A percentile compares a stretch with the other conserved stretches of the same genome.
Evolutionary conservation across 73 alveolate species (phyloP).

Genomic region (Tetrahymena borealis): DNA sequence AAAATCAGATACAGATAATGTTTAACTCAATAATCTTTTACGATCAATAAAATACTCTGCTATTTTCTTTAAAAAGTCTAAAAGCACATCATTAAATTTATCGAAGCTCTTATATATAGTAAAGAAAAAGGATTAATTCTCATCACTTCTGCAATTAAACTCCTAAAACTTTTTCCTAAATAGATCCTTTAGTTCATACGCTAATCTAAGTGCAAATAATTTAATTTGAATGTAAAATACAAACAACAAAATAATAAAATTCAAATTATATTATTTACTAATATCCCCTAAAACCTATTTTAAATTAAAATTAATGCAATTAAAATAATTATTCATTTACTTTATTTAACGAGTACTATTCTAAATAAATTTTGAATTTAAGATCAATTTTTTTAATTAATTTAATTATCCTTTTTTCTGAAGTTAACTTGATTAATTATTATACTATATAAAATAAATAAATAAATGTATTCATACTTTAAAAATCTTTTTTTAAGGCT

Average conservation of each 20-base stretch:
- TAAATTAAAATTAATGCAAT: no score
- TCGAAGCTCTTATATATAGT: neutral
- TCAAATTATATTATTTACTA: no score
- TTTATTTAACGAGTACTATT: no score
- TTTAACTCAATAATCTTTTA: neutral
- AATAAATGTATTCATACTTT: neutral
- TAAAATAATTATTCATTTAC: no score
- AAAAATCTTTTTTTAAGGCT: neutral
- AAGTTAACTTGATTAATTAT: no score
- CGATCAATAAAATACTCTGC: neutral
- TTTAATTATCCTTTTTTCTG: no score
- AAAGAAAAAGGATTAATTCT: neutral
- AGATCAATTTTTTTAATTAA: no score
- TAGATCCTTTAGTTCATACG: neutral
- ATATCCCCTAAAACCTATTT: no score
- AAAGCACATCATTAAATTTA: neutral
- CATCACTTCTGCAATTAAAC: neutral
- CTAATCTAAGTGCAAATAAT: neutral
- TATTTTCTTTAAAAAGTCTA: neutral
- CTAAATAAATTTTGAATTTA: no score
- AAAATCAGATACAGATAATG: neutral
- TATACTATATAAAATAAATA: neutral
- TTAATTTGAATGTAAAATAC: neutral
- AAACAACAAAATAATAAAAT: no score
- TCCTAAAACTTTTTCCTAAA: neutral